Base-by-base conservation (phyloP, 805 yeast species). In the Spathaspora arborariae region DNA sequence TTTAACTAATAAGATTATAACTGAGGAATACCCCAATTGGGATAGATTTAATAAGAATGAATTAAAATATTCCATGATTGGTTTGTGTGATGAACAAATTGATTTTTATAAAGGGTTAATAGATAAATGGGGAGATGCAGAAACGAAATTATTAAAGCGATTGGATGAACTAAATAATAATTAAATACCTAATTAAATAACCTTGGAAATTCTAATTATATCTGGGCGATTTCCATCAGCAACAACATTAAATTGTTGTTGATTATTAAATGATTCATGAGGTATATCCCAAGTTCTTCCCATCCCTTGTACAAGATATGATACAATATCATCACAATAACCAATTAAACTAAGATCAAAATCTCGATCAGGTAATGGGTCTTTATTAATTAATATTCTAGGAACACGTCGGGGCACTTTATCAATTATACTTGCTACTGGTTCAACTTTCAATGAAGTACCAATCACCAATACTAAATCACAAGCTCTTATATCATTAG, bases 401-500 rank as follows among this genome's bases (percentile, higher is more conserved):
- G 97, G 97, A 2, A 87, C 82, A n/a, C 77, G 63, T n/a, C 75
- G 74, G 0, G 84, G 82, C 2, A 90, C 68, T 65, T 78, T 73
- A 51, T 88, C 83, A n/a, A 88, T 91, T 48, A 90, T 87, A 45
- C 88, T 90, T 45, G 89, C 82, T 4, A 91, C 97, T 0, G 97
- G 97, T 0, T 95, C 89, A 20, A 90, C 97, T 59, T 90, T 88
- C 53, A 90, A 73, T 18, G 96, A 89, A 0, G 97, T 90, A 15
- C 97, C 97, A 30, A 90, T 83, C 62, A 96, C 85, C 4, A 90
- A 74, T 39, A 91, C 68, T 45, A 90, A 69, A 63, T 91, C 97
- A 64, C 96, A 88, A 37, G 77, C 70, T 16, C 65, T 56, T 5
- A 83, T 71, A 59, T 91, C 97, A 38, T 75, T 74, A 37, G 71